These are phyloP conservation scores for Yamadazyma jaroonii DNA, from an alignment of 1,139 yeast species.

Conservation along the genomic window DNA sequence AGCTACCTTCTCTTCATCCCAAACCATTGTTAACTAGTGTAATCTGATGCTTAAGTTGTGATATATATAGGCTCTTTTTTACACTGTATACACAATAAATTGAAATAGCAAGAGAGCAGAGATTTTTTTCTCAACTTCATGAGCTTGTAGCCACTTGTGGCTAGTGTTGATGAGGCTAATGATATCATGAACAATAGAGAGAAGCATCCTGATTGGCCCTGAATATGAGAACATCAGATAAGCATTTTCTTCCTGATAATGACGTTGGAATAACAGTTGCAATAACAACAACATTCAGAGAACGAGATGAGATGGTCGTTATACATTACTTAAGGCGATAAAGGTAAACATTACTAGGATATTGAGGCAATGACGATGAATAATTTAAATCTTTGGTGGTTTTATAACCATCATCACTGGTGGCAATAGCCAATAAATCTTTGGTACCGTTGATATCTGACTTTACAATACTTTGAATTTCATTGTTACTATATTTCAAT, in stretches of 20 bases:
- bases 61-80: too few relatives aligned
- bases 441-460: slow-evolving; percentile 38
- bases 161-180: not conserved
- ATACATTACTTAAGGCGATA: not conserved
- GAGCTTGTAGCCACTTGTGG: not conserved
- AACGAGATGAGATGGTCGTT: not conserved
- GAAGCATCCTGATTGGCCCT: too few relatives aligned
- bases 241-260: too few relatives aligned
- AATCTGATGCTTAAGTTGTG: too few relatives aligned
- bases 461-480: slow-evolving; percentile 42
- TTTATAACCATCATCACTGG: slow-evolving; percentile 59
- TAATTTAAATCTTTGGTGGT: slow-evolving; percentile 10
- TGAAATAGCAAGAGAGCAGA: not conserved
- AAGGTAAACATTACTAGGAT: slow-evolving; percentile 13
- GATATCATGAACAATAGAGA: not conserved
- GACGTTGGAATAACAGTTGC: too few relatives aligned
- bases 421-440: slow-evolving; percentile 52
- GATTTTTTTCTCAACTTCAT: not conserved
- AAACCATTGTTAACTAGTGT: too few relatives aligned
- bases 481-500: slow-evolving; percentile 22
- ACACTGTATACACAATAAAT: too few relatives aligned
- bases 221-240: too few relatives aligned
- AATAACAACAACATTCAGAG: too few relatives aligned
- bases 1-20: too few relatives aligned
- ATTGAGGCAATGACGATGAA: slow-evolving; percentile 9